These are phyloP conservation scores for Rhynchospora breviuscula DNA, from an alignment of 176 grass and related monocot genomes.

Conservation along the genomic window DNA sequence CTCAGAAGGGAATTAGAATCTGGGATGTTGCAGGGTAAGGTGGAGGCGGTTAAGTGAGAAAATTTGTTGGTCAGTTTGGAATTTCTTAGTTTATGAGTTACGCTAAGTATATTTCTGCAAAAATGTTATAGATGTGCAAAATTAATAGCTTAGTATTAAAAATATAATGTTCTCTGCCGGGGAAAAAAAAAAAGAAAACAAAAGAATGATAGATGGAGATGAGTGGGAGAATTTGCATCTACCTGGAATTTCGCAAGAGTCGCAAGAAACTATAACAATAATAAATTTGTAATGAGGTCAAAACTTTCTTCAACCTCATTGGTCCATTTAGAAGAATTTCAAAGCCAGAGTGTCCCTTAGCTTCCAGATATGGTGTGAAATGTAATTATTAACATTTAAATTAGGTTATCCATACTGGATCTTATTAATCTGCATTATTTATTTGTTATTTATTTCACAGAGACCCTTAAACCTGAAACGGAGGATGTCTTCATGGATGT, in stretches of 20 bases:
- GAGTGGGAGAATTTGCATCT: no score
- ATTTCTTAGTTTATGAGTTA: neutral
- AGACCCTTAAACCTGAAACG: conserved; percentile 54
- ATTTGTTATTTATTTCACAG: conserved; percentile 34
- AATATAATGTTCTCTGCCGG: neutral
- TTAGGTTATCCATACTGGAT: neutral
- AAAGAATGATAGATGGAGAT: neutral
- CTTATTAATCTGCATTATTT: conserved; percentile 8
- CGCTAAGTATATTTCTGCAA: neutral
- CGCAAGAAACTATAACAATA: no score
- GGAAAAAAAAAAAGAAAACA: neutral
- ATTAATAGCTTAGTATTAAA: neutral
- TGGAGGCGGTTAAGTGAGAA: neutral
- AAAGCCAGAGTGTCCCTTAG: neutral
- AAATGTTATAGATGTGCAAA: neutral
- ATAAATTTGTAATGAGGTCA: no score
- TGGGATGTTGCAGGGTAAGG: neutral
- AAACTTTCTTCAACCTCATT: no score
- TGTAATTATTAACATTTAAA: neutral
- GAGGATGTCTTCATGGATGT: conserved; percentile 88
- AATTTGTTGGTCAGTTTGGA: neutral
- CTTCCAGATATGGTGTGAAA: neutral
- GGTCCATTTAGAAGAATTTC: neutral
- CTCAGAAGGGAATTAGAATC: neutral
- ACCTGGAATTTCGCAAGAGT: no score